Conservation (phyloP, 768 basidiomycete genomes). For the Psilocybe subaeruginosa region DNA sequence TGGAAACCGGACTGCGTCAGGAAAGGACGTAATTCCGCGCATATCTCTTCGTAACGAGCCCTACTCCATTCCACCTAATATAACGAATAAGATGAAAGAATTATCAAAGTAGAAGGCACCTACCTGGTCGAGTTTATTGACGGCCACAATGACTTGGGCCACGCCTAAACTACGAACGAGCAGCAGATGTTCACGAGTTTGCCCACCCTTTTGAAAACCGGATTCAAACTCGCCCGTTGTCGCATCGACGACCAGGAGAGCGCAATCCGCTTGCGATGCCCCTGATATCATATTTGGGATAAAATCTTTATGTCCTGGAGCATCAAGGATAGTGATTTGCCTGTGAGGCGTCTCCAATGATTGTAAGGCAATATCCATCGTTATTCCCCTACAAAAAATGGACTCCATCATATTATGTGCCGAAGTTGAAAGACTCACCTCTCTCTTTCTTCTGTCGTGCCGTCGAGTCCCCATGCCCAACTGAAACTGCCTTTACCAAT, state of each 20-base stretch:
- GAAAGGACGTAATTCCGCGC: constrained; percentile 74
- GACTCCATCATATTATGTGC: neutral
- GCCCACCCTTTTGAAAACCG: constrained; percentile 92
- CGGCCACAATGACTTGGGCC: constrained; percentile 85
- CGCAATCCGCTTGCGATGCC: constrained; percentile 95
- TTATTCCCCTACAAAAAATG: constrained; percentile 74
- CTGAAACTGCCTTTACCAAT: constrained; percentile 95
- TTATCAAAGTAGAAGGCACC: neutral
- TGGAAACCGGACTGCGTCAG: constrained; percentile 87
- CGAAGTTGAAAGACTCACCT: constrained; percentile 52
- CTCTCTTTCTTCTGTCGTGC: constrained; percentile 89
- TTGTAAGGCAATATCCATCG: constrained; percentile 95
- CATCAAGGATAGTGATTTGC: constrained; percentile 92
- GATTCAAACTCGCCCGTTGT: constrained; percentile 93
- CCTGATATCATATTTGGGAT: constrained; percentile 99
- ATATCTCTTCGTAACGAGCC: constrained; percentile 86
- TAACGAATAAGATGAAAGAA: neutral
- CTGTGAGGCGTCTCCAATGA: constrained; percentile 73
- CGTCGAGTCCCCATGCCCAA: constrained; percentile 98
- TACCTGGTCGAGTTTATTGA: constrained; percentile 96
- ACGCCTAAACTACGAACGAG: constrained; percentile 93
- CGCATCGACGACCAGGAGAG: constrained; percentile 91
- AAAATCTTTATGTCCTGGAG: constrained; percentile 97
- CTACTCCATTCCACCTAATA: constrained; percentile 85
- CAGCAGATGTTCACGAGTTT: constrained; percentile 93